Evolutionary conservation across 495 filamentous ascomycete genomes (phyloP).

Genomic region (Penicillium canariense): DNA sequence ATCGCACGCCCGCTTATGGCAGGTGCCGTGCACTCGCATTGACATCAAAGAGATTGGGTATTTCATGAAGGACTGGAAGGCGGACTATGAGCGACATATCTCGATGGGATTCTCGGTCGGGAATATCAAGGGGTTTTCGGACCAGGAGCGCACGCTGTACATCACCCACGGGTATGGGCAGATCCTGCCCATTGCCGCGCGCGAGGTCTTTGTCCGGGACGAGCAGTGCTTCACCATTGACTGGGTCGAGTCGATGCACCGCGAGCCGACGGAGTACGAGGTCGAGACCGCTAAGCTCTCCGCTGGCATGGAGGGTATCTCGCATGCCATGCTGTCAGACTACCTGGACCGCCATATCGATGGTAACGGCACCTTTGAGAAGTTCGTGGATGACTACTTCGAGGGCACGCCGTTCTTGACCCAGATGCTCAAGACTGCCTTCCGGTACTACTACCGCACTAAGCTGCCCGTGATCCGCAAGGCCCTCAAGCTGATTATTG

Average conservation of each 20-base stretch:
- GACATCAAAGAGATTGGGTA: constrained; percentile 96
- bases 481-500: constrained; percentile 84
- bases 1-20: constrained; percentile 88
- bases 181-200: constrained; percentile 80
- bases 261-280: constrained; percentile 72
- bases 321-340: constrained; percentile 70
- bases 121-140: constrained; percentile 90
- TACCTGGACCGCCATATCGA: constrained; percentile 93
- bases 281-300: constrained; percentile 81
- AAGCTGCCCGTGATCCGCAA: constrained; percentile 83
- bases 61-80: constrained; percentile 98
- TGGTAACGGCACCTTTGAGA: constrained; percentile 70
- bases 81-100: constrained; percentile 87
- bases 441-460: constrained; percentile 82
- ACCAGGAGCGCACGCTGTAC: constrained; percentile 72
- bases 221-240: constrained; percentile 89
- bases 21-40: constrained; percentile 91
- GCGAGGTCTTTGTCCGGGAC: constrained; percentile 85
- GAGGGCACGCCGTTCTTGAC: constrained; percentile 90
- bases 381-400: constrained; percentile 91
- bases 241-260: constrained; percentile 78
- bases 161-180: constrained; percentile 90
- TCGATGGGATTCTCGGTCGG: constrained; percentile 81
- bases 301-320: constrained; percentile 80
- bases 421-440: constrained; percentile 89